Evolutionary conservation across 169 alveolate species (phyloP).

Genomic region (Plasmodium yoelii): DNA sequence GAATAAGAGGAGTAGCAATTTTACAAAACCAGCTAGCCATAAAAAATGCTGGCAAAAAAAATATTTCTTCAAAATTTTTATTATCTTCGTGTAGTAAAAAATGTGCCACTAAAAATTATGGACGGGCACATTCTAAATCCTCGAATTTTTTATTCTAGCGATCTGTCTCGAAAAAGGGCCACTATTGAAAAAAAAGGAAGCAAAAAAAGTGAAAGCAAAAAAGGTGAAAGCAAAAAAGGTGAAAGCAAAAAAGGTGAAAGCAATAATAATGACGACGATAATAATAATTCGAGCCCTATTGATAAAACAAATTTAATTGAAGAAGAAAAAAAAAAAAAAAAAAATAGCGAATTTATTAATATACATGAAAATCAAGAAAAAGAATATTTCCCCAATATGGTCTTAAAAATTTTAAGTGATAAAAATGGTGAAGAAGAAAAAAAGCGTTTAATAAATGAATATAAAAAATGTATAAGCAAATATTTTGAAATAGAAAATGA

Average conservation of each 20-base stretch:
- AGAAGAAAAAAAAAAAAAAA: neutral
- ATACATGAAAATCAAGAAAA: slow-evolving; percentile 3
- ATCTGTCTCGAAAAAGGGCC: neutral
- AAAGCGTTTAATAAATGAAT: slow-evolving; percentile 17
- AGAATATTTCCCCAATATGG: slow-evolving; percentile 19
- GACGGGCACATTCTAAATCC: neutral
- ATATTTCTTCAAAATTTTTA: neutral
- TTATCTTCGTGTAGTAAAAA: no score
- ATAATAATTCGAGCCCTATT: neutral
- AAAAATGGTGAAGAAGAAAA: slow-evolving; percentile 1
- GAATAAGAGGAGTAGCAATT: no score
- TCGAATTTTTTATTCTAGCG: slow-evolving; percentile 2
- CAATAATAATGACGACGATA: neutral
- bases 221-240: neutral
- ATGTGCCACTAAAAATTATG: no score
- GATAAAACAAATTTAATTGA: neutral
- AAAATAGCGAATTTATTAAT: neutral
- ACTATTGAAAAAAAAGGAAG: neutral
- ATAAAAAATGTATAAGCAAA: slow-evolving; percentile 4
- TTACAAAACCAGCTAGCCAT: no score
- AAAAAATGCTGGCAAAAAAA: slow-evolving; percentile 6
- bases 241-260: neutral
- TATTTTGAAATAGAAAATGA: slow-evolving; percentile 1
- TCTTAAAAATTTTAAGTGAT: slow-evolving; percentile 8
- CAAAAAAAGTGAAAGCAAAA: neutral